These are phyloP conservation scores for Coniferiporia sulphurascens DNA, from an alignment of 1,284 basidiomycete genomes.

Conservation along the genomic window DNA sequence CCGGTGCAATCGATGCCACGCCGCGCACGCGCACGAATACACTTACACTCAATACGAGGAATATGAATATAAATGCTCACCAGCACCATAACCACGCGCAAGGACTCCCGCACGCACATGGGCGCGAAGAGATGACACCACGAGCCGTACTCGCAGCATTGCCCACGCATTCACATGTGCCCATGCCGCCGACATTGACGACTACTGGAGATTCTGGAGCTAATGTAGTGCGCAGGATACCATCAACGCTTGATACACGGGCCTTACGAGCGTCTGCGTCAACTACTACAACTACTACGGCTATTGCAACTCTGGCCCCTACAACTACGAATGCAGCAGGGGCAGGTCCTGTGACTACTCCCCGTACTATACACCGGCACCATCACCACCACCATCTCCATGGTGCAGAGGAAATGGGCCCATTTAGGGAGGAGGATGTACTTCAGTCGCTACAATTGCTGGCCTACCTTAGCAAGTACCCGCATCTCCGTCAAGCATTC, in stretches of 20 bases:
- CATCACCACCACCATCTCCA: constrained; percentile 24
- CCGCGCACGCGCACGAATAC: constrained; percentile 35
- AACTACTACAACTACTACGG: neutral
- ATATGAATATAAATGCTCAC: constrained; percentile 6
- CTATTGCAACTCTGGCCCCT: neutral
- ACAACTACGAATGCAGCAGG: neutral
- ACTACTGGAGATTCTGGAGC: neutral
- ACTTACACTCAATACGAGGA: constrained; percentile 14
- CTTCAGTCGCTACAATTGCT: constrained; percentile 87
- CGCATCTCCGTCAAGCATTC: constrained; percentile 95
- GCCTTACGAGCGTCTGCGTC: neutral
- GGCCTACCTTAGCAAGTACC: constrained; percentile 97
- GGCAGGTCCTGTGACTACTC: neutral
- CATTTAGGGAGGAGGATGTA: constrained; percentile 94
- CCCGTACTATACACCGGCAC: constrained; percentile 6
- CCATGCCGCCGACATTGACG: constrained; percentile 10
- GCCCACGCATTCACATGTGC: constrained; percentile 6
- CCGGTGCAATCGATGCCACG: constrained; percentile 58
- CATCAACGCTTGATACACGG: neutral
- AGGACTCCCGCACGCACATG: neutral
- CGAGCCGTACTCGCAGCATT: constrained; percentile 20
- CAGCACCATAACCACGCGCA: neutral
- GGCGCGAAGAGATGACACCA: constrained; percentile 23
- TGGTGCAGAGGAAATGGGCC: constrained; percentile 40
- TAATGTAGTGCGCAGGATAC: neutral